Conservation (phyloP, 2,329 filamentous ascomycete genomes). For the Fusarium burgessii region DNA sequence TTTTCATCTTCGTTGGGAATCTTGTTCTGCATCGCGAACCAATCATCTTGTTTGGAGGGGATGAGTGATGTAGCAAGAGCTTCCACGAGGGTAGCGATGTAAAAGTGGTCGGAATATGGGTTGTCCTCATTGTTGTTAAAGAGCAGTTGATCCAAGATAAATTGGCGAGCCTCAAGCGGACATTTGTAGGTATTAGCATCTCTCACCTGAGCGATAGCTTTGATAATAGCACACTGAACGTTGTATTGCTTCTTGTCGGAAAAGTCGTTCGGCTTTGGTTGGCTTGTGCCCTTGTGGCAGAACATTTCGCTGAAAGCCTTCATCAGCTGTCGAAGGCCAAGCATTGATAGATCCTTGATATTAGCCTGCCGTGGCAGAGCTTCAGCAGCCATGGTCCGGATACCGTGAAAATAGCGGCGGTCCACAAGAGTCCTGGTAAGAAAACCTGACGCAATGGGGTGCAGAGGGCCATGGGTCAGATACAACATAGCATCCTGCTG, state of each 20-base stretch:
- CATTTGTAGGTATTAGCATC: constrained; percentile 78
- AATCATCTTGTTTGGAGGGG: constrained; percentile 59
- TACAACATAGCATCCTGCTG: constrained; percentile 82
- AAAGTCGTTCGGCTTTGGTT: constrained; percentile 92
- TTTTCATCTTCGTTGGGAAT: constrained; percentile 60
- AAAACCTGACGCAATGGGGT: constrained; percentile 88
- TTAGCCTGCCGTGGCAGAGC: constrained; percentile 82
- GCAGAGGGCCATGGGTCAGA: constrained; percentile 73
- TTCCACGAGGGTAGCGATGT: constrained; percentile 82
- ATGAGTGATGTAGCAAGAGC: constrained; percentile 70
- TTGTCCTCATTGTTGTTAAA: constrained; percentile 97
- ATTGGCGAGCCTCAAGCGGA: constrained; percentile 81
- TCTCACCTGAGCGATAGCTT: constrained; percentile 82
- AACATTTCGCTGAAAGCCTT: constrained; percentile 90
- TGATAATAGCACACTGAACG: constrained; percentile 85
- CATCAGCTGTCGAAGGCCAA: constrained; percentile 86
- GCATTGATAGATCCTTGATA: constrained; percentile 73
- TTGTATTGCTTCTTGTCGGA: constrained; percentile 86
- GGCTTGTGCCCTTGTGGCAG: constrained; percentile 81
- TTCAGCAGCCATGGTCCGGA: constrained; percentile 85
- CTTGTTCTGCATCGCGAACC: constrained; percentile 59
- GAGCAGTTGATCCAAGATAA: constrained; percentile 88
- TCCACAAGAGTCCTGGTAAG: constrained; percentile 92
- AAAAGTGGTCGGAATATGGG: constrained; percentile 87
- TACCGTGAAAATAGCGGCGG: constrained; percentile 90